phyloP scores from a whole-genome alignment of 2,329 filamentous ascomycete genomes.

The Xylaria polymorpha region DNA sequence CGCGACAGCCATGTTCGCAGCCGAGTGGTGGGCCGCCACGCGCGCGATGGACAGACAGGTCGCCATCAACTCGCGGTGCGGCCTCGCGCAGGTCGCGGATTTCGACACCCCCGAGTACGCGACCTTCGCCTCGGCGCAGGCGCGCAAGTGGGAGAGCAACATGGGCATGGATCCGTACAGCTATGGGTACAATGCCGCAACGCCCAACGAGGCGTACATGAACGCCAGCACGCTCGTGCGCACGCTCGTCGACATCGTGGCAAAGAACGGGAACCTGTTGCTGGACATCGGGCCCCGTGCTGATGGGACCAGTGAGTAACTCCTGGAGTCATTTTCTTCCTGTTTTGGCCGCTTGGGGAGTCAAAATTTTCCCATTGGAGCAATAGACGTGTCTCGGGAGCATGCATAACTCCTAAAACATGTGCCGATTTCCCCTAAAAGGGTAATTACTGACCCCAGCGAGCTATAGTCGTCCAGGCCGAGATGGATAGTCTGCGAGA shows the following conservation, averaged over 20 bases:
- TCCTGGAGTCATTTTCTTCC: too few species aligned
- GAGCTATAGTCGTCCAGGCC: slow-evolving; percentile 60
- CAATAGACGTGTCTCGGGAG: too few species aligned
- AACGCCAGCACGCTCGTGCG: slow-evolving; percentile 61
- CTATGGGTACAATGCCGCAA: slow-evolving; percentile 70
- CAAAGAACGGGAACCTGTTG: slow-evolving; percentile 60
- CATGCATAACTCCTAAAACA: too few species aligned
- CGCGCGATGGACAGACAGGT: slow-evolving; percentile 59
- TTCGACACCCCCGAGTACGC: slow-evolving; percentile 72
- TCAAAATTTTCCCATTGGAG: too few species aligned
- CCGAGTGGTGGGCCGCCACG: slow-evolving; percentile 57
- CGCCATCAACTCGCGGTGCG: slow-evolving; percentile 67
- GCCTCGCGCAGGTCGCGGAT: slow-evolving; percentile 61
- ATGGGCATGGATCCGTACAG: slow-evolving; percentile 69
- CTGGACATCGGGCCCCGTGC: slow-evolving; percentile 67
- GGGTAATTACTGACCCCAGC: too few species aligned
- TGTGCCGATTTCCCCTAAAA: too few species aligned
- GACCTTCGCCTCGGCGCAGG: slow-evolving; percentile 60
- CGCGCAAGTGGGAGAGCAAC: slow-evolving; percentile 70
- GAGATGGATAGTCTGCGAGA: slow-evolving; percentile 61
- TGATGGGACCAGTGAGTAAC: slow-evolving; percentile 65
- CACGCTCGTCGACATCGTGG: slow-evolving; percentile 50
- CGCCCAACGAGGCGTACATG: slow-evolving; percentile 61
- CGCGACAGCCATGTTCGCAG: slow-evolving; percentile 55
- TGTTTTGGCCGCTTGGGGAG: too few species aligned